Conservation (phyloP, 257 asterid species). For the Solanum bulbocastanum region DNA sequence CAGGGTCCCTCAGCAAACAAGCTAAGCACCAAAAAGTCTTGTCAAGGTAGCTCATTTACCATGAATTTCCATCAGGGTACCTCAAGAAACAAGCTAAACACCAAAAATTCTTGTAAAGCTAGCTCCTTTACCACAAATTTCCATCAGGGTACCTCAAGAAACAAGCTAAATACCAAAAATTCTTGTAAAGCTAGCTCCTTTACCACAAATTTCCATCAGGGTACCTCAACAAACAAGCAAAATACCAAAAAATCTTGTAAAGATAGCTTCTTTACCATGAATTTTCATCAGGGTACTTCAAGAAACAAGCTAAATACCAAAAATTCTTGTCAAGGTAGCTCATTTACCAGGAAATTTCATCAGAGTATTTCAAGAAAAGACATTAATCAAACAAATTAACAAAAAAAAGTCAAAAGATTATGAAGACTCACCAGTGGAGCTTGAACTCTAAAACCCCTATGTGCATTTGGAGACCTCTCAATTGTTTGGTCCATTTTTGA, state of each 20-base stretch:
- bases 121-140: background rate
- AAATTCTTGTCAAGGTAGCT: background rate
- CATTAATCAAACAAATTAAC: background rate
- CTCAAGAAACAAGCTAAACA: background rate
- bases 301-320: background rate
- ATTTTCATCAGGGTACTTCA: background rate
- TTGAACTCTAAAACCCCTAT: constrained; percentile 75
- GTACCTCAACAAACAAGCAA: background rate
- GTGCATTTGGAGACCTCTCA: constrained; percentile 69
- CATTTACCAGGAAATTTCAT: background rate
- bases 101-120: background rate
- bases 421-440: constrained; percentile 74
- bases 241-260: background rate
- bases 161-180: background rate
- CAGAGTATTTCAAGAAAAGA: background rate
- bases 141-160: background rate
- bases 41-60: background rate
- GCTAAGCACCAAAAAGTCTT: background rate
- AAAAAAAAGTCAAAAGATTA: constrained; percentile 3
- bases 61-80: background rate
- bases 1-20: background rate
- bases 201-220: background rate
- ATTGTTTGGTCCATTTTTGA: constrained; percentile 52
- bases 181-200: background rate
- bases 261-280: background rate